phyloP scores from a whole-genome alignment of 495 filamentous ascomycete genomes.

The Neurospora africana region DNA sequence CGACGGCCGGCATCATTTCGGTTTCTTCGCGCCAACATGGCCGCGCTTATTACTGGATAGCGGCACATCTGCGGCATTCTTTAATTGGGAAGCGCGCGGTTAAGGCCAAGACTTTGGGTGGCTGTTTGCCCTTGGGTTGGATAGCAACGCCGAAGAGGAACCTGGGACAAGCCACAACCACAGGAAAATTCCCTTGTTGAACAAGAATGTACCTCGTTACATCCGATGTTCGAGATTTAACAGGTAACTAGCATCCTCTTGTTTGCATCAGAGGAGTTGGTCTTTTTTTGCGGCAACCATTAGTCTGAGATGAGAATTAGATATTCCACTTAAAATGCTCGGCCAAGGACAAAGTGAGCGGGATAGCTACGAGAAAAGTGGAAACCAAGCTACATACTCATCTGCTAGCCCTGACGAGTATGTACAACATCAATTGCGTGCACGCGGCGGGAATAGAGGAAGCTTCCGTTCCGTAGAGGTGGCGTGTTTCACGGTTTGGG shows the following conservation, averaged over 20 bases:
- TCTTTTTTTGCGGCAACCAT: background rate
- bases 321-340: background rate
- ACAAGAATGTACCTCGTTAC: background rate
- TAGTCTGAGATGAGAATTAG: background rate
- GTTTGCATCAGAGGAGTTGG: background rate
- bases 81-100: background rate
- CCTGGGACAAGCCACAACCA: background rate
- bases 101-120: background rate
- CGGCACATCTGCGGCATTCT: background rate
- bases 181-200: background rate
- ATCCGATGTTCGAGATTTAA: background rate
- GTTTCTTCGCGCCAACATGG: background rate
- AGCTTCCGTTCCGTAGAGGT: no score
- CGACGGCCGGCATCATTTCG: background rate
- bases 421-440: no score
- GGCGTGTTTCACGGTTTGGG: no score
- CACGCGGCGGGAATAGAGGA: no score
- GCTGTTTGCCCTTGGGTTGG: background rate
- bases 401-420: no score
- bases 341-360: background rate
- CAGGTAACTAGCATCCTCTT: background rate
- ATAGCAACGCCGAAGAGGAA: background rate
- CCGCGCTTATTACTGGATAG: background rate
- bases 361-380: no score
- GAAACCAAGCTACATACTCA: no score